Evolutionary conservation across 768 basidiomycete genomes (phyloP).

Genomic region (Termitomyces sp.): DNA sequence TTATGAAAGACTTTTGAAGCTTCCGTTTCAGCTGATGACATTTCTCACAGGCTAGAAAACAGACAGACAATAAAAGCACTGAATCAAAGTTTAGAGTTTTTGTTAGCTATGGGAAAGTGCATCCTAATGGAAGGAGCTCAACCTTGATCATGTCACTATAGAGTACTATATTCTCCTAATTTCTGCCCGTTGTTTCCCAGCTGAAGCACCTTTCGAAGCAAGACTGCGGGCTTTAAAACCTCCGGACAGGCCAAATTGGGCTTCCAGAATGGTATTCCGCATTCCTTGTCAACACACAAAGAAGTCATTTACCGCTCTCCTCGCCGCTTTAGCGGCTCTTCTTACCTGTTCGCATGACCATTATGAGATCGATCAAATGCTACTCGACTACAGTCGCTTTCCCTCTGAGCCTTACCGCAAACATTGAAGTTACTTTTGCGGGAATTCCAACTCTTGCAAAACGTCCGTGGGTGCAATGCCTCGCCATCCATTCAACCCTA

Average conservation of each 20-base stretch:
- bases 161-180: background rate
- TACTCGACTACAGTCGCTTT: constrained; percentile 42
- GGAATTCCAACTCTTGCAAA: constrained; percentile 85
- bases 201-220: background rate
- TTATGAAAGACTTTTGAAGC: no score
- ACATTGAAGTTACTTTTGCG: constrained; percentile 71
- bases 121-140: no score
- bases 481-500: constrained; percentile 82
- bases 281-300: background rate
- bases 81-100: no score
- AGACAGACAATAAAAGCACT: no score
- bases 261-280: background rate
- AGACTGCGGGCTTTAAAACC: background rate
- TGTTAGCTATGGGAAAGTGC: no score
- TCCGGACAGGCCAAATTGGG: no score
- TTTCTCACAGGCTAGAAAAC: no score
- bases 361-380: constrained; percentile 41
- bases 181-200: background rate
- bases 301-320: background rate
- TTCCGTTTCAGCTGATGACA: no score
- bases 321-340: background rate
- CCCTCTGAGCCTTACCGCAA: constrained; percentile 47
- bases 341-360: background rate
- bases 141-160: background rate
- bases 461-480: constrained; percentile 79